Percentiles rank a stretch among this genome's conserved stretches.
Evolutionary conservation across 371 early-diverging fungal species (phyloP).

Genomic region (Haplosporangium sp.): DNA sequence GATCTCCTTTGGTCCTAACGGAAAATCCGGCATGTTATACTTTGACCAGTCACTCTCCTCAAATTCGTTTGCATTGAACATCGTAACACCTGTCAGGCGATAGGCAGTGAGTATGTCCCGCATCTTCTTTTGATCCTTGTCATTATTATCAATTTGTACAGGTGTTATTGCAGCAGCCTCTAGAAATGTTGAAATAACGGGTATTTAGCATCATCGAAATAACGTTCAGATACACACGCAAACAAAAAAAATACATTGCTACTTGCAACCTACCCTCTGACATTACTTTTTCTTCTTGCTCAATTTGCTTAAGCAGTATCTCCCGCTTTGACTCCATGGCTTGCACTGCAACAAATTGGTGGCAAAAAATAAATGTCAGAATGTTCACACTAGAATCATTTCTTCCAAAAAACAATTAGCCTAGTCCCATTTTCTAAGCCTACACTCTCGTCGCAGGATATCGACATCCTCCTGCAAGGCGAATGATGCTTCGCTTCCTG

Average conservation of each 20-base stretch:
- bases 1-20: slow-evolving; percentile 21
- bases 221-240: neutral
- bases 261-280: slow-evolving; percentile 15
- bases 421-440: neutral
- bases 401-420: neutral
- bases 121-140: slow-evolving; percentile 35
- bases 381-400: neutral
- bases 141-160: neutral
- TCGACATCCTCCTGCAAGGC: slow-evolving; percentile 39
- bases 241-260: neutral
- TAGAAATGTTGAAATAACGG: neutral
- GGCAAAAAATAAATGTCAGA: neutral
- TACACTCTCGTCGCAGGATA: slow-evolving; percentile 39
- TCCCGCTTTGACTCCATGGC: slow-evolving; percentile 34
- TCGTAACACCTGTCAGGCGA: slow-evolving; percentile 43
- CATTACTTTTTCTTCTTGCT: slow-evolving; percentile 31
- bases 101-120: slow-evolving; percentile 50
- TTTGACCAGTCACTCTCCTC: slow-evolving; percentile 19
- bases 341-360: slow-evolving; percentile 18
- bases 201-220: neutral
- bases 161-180: slow-evolving; percentile 9
- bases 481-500: slow-evolving; percentile 14
- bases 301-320: slow-evolving; percentile 28
- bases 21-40: slow-evolving; percentile 12
- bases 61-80: slow-evolving; percentile 31